Evolutionary conservation across 768 basidiomycete genomes (phyloP).

Genomic region (Ramaria sp.): DNA sequence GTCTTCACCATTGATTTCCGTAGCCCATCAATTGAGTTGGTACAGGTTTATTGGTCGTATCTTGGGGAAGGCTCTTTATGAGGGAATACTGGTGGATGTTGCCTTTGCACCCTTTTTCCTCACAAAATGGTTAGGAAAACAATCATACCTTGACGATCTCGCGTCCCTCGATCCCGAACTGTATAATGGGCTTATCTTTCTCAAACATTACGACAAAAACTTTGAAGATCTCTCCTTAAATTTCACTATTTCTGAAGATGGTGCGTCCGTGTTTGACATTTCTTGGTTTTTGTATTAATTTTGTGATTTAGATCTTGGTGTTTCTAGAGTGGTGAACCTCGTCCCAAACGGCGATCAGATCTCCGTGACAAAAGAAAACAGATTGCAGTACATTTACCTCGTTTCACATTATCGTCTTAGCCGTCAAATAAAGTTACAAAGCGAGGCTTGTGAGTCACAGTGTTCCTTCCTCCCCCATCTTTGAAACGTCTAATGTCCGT

Average conservation of each 20-base stretch:
- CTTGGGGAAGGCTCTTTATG: constrained; percentile 92
- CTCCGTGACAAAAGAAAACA: constrained; percentile 80
- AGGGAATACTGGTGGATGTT: constrained; percentile 90
- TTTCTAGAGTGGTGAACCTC: constrained; percentile 64
- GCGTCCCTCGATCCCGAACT: constrained; percentile 85
- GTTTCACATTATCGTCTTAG: constrained; percentile 84
- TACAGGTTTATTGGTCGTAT: constrained; percentile 90
- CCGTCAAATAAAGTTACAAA: constrained; percentile 79
- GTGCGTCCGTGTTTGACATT: constrained; percentile 28
- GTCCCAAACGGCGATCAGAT: constrained; percentile 74
- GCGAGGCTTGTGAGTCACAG: constrained; percentile 38
- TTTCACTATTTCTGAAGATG: constrained; percentile 81
- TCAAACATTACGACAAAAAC: constrained; percentile 85
- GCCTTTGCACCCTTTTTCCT: constrained; percentile 95
- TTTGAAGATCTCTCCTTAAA: constrained; percentile 83
- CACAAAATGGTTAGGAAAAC: constrained; percentile 89
- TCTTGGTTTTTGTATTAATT: neutral
- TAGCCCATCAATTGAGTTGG: constrained; percentile 83
- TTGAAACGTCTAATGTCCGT: constrained; percentile 19
- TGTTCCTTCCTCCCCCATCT: neutral
- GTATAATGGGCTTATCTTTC: constrained; percentile 83
- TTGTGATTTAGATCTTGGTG: constrained; percentile 59
- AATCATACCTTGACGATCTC: constrained; percentile 89
- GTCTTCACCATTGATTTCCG: neutral
- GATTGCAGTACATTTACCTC: constrained; percentile 81